Percentiles rank a stretch among this genome's conserved stretches.
phyloP scores from a whole-genome alignment of 768 basidiomycete species.

The Lyophyllum semitale region DNA sequence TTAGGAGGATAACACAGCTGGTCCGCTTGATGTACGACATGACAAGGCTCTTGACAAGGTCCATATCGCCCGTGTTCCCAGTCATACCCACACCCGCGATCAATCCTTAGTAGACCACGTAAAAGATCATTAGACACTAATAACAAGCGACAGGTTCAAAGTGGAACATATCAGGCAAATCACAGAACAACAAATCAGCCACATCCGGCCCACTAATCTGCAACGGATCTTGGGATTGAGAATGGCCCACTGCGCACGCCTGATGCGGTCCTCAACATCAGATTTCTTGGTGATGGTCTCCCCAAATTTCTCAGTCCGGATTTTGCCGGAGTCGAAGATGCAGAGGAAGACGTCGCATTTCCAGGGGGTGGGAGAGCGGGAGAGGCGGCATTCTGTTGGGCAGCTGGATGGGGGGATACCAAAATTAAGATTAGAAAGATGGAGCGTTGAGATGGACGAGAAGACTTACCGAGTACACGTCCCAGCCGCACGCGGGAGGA shows the following conservation, averaged over 20 bases:
- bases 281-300: conserved; percentile 47
- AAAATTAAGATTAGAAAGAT: neutral
- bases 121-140: too few species aligned
- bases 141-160: too few species aligned
- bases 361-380: conserved; percentile 43
- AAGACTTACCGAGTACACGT: conserved; percentile 66
- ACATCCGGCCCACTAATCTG: conserved; percentile 61
- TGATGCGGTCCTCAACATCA: conserved; percentile 65
- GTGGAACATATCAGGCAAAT: conserved; percentile 55
- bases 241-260: conserved; percentile 66
- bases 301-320: conserved; percentile 46
- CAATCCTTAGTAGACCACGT: too few species aligned
- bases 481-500: conserved; percentile 68
- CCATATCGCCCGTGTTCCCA: conserved; percentile 58
- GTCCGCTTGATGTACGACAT: conserved; percentile 59
- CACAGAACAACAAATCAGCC: conserved; percentile 65
- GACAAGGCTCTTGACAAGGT: conserved; percentile 60
- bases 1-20: conserved; percentile 63
- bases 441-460: neutral
- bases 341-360: conserved; percentile 52
- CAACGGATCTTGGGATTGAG: conserved; percentile 53
- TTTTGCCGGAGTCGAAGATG: conserved; percentile 40
- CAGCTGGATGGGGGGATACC: conserved; percentile 36
- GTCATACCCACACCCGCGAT: conserved; percentile 55
- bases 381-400: conserved; percentile 58